Base-by-base conservation (phyloP, 2,329 filamentous ascomycete genomes). In the Boeremia exigua region DNA sequence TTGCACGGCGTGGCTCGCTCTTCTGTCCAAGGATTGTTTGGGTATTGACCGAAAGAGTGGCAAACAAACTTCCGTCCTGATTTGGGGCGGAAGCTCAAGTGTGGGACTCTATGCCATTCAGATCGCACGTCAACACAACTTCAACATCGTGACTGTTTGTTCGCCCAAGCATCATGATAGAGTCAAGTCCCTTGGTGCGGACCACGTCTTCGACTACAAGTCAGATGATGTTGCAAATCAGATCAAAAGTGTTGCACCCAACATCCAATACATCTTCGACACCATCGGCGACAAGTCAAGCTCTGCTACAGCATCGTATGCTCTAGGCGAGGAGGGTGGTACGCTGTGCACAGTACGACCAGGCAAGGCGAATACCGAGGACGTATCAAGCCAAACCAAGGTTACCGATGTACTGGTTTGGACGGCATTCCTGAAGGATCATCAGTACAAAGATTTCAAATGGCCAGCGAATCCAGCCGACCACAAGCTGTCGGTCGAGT, bases 1-100 rank as follows among this genome's bases (percentile, higher is more conserved):
- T 0, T 58, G 69, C 6, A 81, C 78, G 5, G 66, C 78, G 1
- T 76, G 67, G 69, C 66, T 80, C 4, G 76, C 75, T 0, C 52
- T 80, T 0, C 79, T 77, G 45, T 78, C 77, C 0, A 70, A 72
- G 36, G 61, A 68, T 2, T 75, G 71, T 33, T 61, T 81, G 8
- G 56, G 57, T n/a, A 74, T 80, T 19, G 50, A 52, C 45, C 73
- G 53, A 53, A 60, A 29, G 9, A 48, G 39, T 4, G 39, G 49
- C 4, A 32, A 53, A 8, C 19, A 48, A 12, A 66, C 47, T 3
- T 56, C 60, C 6, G 54, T 81, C 2, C 61, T 81, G 2, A 62
- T 81, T 3, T 81, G 77, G 75, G 78, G 77, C 19, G 79, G 78
- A 30, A 79, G 77, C 36, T 79, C 79, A 3, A 70, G 71, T 12